Evolutionary conservation across 768 basidiomycete genomes (phyloP), one percentile per base, ranked within the genome.

Genomic region (Hemileccinum impolitum): DNA sequence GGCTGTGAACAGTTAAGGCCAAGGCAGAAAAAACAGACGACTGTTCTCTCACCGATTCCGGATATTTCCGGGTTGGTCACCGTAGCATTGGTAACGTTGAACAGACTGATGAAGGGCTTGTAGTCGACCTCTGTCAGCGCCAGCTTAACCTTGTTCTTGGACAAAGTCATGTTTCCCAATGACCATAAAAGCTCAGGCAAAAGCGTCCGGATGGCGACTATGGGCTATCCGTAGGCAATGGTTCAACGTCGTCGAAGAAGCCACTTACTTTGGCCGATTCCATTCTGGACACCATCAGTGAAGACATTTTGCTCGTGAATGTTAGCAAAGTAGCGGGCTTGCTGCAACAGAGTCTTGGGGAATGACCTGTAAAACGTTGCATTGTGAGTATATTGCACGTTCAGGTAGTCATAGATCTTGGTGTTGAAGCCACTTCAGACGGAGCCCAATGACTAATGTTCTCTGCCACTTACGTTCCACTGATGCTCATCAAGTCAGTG

Each of bases 101-200:
- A 87, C 64, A 94, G 70, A 30, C 87, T 89, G 61, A 93, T 84
- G 75, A 94, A 90, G 11, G 90, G 84, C 69, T 93, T 90, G 73
- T 93, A 93, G 53, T 89, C 87, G 7, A 85, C 80, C 69, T 85
- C 80, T 52, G 87, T 76, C 57, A 91, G 68, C 60, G 84, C 76
- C 64, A 94, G 74, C 63, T 89, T 85, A 47, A 93, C 78, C 28
- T 84, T 84, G 69, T 89, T 85, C 53, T 74, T 77, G 53, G 83
- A 76, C 70, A 81, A 81, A 14, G 85, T 80, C 71, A 94, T 85
- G 60, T 82, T 83, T 57, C 87, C 80, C 51, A 94, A 75, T 18
- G 85, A 80, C 51, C 67, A 73, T 51, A 92, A 72, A 63, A 94
- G 79, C 30, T 84, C 80, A 54, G 82, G 79, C 47, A 90, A 72